Evolutionary conservation across 495 filamentous ascomycete genomes (phyloP).

Genomic region (Aspergillus campestris): DNA sequence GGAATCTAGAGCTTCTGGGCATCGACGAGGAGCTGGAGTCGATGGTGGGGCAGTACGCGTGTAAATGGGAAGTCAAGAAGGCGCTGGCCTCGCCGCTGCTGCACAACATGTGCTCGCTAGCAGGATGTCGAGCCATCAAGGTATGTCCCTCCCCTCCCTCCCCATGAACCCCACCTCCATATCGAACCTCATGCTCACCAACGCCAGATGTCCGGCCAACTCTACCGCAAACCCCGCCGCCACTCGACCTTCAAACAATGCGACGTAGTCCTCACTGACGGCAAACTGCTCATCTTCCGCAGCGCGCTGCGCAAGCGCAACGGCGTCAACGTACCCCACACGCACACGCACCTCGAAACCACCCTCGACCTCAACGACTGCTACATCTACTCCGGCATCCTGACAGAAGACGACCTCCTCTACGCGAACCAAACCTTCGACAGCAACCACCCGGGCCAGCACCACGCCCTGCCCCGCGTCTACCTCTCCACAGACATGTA

Average conservation of each 20-base stretch:
- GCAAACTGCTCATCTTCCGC: constrained; percentile 57
- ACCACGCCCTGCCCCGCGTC: constrained; percentile 53
- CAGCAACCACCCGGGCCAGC: constrained; percentile 51
- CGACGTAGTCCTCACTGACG: constrained; percentile 54
- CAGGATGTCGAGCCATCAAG: constrained; percentile 57
- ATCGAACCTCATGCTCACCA: too few species aligned
- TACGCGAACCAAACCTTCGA: constrained; percentile 66
- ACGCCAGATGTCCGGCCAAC: constrained; percentile 49
- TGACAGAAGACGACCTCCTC: constrained; percentile 59
- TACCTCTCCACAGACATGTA: constrained; percentile 55
- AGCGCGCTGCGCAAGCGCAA: constrained; percentile 48
- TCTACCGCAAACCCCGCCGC: constrained; percentile 60
- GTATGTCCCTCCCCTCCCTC: constrained; percentile 17
- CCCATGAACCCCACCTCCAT: too few species aligned
- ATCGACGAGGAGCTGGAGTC: constrained; percentile 69
- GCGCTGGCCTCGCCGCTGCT: constrained; percentile 55
- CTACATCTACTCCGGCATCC: constrained; percentile 63
- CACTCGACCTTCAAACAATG: constrained; percentile 55
- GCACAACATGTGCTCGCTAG: constrained; percentile 62
- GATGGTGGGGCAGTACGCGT: constrained; percentile 56
- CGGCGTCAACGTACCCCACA: constrained; percentile 50
- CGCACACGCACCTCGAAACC: constrained; percentile 54
- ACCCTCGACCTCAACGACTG: constrained; percentile 56
- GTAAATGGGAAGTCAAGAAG: constrained; percentile 66
- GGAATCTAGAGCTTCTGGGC: constrained; percentile 54